These are phyloP conservation scores for Fistulinella cinereoalba DNA, from an alignment of 1,284 basidiomycete genomes.

Conservation along the genomic window DNA sequence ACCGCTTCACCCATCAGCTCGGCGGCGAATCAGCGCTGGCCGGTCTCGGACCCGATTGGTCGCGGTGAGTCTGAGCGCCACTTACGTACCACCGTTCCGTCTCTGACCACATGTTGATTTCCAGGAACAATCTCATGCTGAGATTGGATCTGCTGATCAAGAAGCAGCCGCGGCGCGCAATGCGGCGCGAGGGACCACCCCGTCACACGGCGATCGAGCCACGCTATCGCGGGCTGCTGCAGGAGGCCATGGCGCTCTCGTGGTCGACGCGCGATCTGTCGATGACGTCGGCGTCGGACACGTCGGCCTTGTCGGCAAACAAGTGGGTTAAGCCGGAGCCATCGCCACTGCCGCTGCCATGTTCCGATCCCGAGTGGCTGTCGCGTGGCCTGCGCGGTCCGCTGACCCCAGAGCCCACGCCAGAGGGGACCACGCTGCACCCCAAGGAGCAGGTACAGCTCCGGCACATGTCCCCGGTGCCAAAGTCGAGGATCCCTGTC, in stretches of 20 bases:
- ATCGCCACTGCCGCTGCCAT: conserved; percentile 40
- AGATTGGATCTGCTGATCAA: conserved; percentile 56
- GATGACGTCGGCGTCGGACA: conserved; percentile 13
- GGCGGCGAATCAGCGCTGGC: conserved; percentile 42
- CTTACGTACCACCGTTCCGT: conserved; percentile 1
- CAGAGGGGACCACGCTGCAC: conserved; percentile 40
- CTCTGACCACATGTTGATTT: neutral
- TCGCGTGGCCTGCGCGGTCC: conserved; percentile 46
- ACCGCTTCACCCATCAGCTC: conserved; percentile 47
- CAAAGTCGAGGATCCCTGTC: conserved; percentile 45
- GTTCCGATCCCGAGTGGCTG: conserved; percentile 46
- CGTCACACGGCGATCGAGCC: conserved; percentile 35
- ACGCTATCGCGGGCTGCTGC: conserved; percentile 54
- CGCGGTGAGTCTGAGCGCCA: conserved; percentile 39
- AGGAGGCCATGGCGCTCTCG: conserved; percentile 46
- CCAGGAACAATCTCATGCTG: conserved; percentile 52
- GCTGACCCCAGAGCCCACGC: conserved; percentile 53
- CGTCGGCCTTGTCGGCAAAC: conserved; percentile 8
- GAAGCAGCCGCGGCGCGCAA: conserved; percentile 61
- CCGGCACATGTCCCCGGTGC: conserved; percentile 45
- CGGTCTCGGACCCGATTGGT: conserved; percentile 49
- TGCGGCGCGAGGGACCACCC: conserved; percentile 19
- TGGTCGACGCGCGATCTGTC: conserved; percentile 4
- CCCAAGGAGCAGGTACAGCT: conserved; percentile 65
- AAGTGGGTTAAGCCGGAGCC: neutral